Conservation (phyloP, 2,329 filamentous ascomycete species). For the Beauveria sp. region DNA sequence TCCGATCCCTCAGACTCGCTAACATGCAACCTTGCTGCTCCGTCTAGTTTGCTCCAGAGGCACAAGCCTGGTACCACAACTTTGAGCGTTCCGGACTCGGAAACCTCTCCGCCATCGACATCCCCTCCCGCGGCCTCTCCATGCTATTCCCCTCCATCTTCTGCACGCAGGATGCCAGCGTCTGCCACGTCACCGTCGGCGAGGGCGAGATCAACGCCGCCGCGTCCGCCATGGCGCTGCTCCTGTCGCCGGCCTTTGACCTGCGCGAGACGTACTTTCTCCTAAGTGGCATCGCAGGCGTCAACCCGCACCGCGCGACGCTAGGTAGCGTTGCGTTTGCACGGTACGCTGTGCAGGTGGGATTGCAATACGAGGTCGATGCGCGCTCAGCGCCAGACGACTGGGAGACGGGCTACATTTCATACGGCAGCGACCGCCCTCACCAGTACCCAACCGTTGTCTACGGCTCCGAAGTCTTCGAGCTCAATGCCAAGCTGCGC, state of each 20-base stretch:
- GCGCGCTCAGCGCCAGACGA: conserved; percentile 57
- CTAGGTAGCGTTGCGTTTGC: conserved; percentile 60
- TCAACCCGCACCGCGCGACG: conserved; percentile 61
- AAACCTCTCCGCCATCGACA: conserved; percentile 47
- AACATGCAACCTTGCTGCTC: not conserved
- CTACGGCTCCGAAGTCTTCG: conserved; percentile 65
- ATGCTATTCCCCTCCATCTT: conserved; percentile 57
- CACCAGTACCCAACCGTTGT: conserved; percentile 48
- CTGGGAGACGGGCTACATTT: conserved; percentile 61
- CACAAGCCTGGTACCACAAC: conserved; percentile 52
- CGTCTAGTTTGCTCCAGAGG: conserved; percentile 54
- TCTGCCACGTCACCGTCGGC: conserved; percentile 64
- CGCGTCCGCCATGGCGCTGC: conserved; percentile 53
- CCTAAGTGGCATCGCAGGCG: conserved; percentile 64
- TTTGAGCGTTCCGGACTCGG: conserved; percentile 38
- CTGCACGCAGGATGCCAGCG: conserved; percentile 50
- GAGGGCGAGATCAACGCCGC: conserved; percentile 72
- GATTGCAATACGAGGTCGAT: conserved; percentile 69
- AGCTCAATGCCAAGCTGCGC: conserved; percentile 53
- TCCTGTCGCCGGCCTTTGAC: conserved; percentile 56
- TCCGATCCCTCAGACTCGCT: not conserved
- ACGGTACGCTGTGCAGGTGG: conserved; percentile 65
- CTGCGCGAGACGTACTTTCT: conserved; percentile 63
- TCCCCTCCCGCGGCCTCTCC: conserved; percentile 55
- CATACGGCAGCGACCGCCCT: conserved; percentile 50